Evolutionary conservation across 495 filamentous ascomycete genomes (phyloP).

Genomic region (Aspergillus olivimuriae): DNA sequence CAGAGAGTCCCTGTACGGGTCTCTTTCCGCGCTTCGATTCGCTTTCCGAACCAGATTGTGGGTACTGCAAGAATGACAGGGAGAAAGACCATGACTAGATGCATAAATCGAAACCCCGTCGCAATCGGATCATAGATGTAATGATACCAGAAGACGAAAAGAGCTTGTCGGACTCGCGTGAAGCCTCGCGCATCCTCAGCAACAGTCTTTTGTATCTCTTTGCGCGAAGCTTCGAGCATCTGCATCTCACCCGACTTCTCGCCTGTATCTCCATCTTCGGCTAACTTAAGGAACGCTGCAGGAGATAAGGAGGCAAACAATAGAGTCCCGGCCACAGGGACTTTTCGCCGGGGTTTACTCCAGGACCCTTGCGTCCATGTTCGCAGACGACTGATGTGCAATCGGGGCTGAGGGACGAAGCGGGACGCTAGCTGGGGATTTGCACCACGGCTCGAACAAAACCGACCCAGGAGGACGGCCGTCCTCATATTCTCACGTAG

Average conservation of each 20-base stretch:
- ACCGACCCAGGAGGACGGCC: conserved; percentile 46
- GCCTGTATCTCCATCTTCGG: conserved; percentile 57
- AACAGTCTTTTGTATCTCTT: conserved; percentile 65
- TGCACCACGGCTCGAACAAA: conserved; percentile 40
- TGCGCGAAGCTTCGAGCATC: conserved; percentile 75
- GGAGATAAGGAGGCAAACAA: conserved; percentile 52
- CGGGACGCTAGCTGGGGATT: conserved; percentile 18
- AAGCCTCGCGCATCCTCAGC: conserved; percentile 53
- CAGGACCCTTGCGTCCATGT: conserved; percentile 23
- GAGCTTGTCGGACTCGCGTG: conserved; percentile 41
- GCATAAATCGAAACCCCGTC: conserved; percentile 78
- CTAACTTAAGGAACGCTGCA: conserved; percentile 65
- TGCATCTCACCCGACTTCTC: conserved; percentile 71
- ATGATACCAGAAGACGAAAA: conserved; percentile 58
- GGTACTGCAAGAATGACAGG: conserved; percentile 80
- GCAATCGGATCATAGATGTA: conserved; percentile 83
- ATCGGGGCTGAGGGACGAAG: conserved; percentile 10
- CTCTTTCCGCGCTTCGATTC: conserved; percentile 52
- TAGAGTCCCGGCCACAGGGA: conserved; percentile 26
- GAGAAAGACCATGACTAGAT: conserved; percentile 82
- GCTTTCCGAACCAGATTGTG: conserved; percentile 67
- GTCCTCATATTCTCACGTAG: conserved; percentile 46
- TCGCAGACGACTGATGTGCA: conserved; percentile 11
- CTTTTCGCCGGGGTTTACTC: conserved; percentile 22
- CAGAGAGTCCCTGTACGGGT: conserved; percentile 76